Conservation (phyloP, 495 filamentous ascomycete genomes). For the Trypethelium eluteriae region DNA sequence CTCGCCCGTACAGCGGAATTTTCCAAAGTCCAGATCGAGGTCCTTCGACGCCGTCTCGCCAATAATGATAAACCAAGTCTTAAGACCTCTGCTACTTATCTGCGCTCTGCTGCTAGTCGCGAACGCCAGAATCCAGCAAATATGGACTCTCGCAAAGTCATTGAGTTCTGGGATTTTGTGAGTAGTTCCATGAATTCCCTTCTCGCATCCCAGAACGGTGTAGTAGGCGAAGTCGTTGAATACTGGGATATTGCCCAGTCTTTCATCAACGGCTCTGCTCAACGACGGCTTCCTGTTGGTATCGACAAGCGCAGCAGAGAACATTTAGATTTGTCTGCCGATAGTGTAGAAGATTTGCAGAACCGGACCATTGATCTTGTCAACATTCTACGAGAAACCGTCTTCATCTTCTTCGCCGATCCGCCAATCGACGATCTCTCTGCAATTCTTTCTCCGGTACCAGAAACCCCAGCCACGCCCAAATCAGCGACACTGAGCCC, state of each 20-base stretch:
- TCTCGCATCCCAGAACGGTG: constrained; percentile 63
- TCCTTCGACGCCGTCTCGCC: constrained; percentile 71
- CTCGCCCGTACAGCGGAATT: constrained; percentile 71
- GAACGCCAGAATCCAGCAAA: constrained; percentile 29
- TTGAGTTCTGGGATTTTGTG: constrained; percentile 86
- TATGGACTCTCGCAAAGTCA: constrained; percentile 65
- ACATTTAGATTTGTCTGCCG: constrained; percentile 72
- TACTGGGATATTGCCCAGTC: constrained; percentile 90
- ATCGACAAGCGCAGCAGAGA: constrained; percentile 75
- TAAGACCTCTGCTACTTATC: constrained; percentile 59
- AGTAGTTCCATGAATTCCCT: constrained; percentile 58
- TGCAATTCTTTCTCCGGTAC: constrained; percentile 69
- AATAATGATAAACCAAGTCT: constrained; percentile 61
- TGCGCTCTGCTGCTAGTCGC: constrained; percentile 55
- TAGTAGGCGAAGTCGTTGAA: constrained; percentile 81
- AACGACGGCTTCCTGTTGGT: constrained; percentile 70
- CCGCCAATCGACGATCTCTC: constrained; percentile 86
- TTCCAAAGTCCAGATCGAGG: constrained; percentile 83
- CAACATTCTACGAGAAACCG: constrained; percentile 67
- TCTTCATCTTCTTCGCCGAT: constrained; percentile 77
- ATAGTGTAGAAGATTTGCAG: constrained; percentile 63
- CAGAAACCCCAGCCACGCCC: constrained; percentile 63
- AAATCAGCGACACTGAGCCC: constrained; percentile 43
- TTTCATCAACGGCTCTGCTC: constrained; percentile 81
- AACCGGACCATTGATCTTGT: constrained; percentile 73